A percentile compares a stretch with the other conserved stretches of the same genome.
Conservation (phyloP, 352 stramenopile species). For the Peronospora belbahrii region DNA sequence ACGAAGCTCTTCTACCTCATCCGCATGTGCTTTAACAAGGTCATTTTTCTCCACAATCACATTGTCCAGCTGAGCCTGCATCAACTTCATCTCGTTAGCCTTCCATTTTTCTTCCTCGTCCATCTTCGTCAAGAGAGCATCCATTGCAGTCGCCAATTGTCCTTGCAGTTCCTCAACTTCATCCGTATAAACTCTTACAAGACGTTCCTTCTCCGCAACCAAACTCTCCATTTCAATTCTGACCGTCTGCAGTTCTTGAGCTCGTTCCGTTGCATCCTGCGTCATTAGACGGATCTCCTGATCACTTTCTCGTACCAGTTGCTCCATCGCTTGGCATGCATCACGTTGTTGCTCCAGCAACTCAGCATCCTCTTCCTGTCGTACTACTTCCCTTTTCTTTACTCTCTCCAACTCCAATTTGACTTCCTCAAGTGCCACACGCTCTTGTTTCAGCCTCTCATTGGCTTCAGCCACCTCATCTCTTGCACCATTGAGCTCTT, state of each 20-base stretch:
- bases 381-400: conserved; percentile 18
- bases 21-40: conserved; percentile 1
- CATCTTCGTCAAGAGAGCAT: conserved; percentile 2
- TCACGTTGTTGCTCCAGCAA: conserved; percentile 35
- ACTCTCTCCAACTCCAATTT: conserved; percentile 29
- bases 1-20: conserved; percentile 17
- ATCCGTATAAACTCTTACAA: conserved; percentile 10
- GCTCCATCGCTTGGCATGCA: conserved; percentile 38
- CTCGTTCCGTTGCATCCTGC: conserved; percentile 16
- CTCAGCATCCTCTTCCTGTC: conserved; percentile 33
- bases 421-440: neutral
- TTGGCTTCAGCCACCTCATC: neutral
- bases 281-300: conserved; percentile 36
- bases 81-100: conserved; percentile 7
- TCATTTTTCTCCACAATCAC: conserved; percentile 5
- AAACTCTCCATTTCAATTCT: conserved; percentile 22
- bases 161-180: conserved; percentile 22
- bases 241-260: conserved; percentile 27
- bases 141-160: conserved; percentile 23
- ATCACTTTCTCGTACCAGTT: conserved; percentile 33
- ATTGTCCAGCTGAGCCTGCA: conserved; percentile 11
- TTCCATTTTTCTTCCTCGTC: conserved; percentile 1
- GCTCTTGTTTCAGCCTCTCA: conserved; percentile 7
- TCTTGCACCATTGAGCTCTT: neutral
- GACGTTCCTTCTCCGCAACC: conserved; percentile 14